A percentile compares a stretch with the other conserved stretches of the same genome.
Conservation (phyloP, 495 filamentous ascomycete species). For the Hypoxylon lenormandii region DNA sequence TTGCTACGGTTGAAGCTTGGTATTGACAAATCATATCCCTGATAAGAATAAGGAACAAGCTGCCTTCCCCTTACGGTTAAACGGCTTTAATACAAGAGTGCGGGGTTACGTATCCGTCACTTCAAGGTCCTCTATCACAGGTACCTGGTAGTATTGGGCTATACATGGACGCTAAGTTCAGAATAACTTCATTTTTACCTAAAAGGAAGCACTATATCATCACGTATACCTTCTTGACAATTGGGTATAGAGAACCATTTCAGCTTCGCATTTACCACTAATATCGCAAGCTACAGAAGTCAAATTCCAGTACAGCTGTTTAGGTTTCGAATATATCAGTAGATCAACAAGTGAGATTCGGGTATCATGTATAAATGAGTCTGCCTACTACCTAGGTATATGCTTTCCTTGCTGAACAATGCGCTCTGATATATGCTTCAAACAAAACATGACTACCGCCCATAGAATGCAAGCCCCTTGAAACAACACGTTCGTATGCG, state of each 20-base stretch:
- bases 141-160: too few species aligned
- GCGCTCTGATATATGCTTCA: conserved; percentile 18
- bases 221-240: too few species aligned
- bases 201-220: too few species aligned
- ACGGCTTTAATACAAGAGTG: conserved; percentile 4
- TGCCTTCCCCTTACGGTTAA: conserved; percentile 34
- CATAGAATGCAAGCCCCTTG: conserved; percentile 20
- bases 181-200: too few species aligned
- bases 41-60: conserved; percentile 19
- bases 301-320: too few species aligned
- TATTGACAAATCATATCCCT: conserved; percentile 22
- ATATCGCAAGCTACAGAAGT: too few species aligned
- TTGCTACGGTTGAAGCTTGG: conserved; percentile 27
- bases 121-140: too few species aligned
- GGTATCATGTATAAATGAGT: conserved; percentile 39
- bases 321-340: not conserved
- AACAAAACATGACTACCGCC: conserved; percentile 8
- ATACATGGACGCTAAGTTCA: too few species aligned
- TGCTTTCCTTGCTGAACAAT: conserved; percentile 27
- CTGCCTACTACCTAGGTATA: conserved; percentile 14
- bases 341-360: conserved; percentile 16
- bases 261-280: too few species aligned
- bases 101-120: conserved; percentile 7
- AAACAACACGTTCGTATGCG: not conserved
- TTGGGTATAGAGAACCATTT: too few species aligned